A percentile compares a stretch with the other conserved stretches of the same genome.
Evolutionary conservation across 768 basidiomycete genomes (phyloP).

Genomic region (Calocybe gangraenosa): DNA sequence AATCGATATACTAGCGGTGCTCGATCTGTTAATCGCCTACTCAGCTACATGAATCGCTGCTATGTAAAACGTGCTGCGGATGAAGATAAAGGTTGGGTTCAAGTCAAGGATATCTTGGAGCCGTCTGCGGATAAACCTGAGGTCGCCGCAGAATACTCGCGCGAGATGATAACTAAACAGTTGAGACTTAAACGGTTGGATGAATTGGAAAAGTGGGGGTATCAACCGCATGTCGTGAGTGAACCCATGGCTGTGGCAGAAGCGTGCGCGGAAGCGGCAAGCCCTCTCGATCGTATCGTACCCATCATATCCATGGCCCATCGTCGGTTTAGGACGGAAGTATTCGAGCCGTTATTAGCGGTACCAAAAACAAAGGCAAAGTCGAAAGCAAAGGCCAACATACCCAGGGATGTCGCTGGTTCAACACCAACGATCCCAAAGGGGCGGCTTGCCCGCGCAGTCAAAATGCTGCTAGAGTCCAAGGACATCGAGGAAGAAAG

Average conservation of each 20-base stretch:
- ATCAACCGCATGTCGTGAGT: slow-evolving; percentile 42
- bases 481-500: slow-evolving; percentile 44
- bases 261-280: slow-evolving; percentile 72
- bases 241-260: slow-evolving; percentile 55
- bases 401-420: slow-evolving; percentile 34
- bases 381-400: slow-evolving; percentile 46
- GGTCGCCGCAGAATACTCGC: slow-evolving; percentile 41
- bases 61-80: slow-evolving; percentile 74
- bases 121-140: slow-evolving; percentile 52
- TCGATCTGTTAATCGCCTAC: slow-evolving; percentile 63
- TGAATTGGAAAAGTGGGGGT: slow-evolving; percentile 74
- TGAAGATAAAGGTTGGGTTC: slow-evolving; percentile 77
- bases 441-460: slow-evolving; percentile 64
- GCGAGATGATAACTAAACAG: slow-evolving; percentile 54
- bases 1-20: slow-evolving; percentile 66
- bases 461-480: slow-evolving; percentile 59
- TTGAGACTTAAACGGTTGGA: slow-evolving; percentile 55
- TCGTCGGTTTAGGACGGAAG: slow-evolving; percentile 68
- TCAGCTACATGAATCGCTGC: slow-evolving; percentile 78
- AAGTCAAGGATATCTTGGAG: slow-evolving; percentile 60
- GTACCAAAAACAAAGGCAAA: slow-evolving; percentile 63
- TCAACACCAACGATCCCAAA: slow-evolving; percentile 48
- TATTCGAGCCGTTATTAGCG: slow-evolving; percentile 64
- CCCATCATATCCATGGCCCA: slow-evolving; percentile 60
- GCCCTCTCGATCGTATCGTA: slow-evolving; percentile 61